Evolutionary conservation across 2,329 filamentous ascomycete genomes (phyloP), one percentile per base, ranked within the genome.

Genomic region (Colletotrichum zoysiae): DNA sequence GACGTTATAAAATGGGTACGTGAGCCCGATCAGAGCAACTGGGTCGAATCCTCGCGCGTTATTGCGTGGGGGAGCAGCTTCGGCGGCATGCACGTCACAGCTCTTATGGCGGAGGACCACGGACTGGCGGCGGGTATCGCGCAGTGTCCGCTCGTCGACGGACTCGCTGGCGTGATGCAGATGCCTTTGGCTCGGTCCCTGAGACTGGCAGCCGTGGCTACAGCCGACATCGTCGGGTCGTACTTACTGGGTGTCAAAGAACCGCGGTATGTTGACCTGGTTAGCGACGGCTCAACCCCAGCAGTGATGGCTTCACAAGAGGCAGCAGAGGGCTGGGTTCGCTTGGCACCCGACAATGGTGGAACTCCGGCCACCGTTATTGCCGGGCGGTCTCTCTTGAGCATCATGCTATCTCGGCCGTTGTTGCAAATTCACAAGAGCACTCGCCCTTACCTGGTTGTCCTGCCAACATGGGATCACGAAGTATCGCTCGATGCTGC

Each of bases 1-100:
- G 69, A 71, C 59, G 69, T 71, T 5, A 42, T 71, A 2, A 59
- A 40, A 18, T 71, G 69, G 69, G 65, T 38, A 6, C 69, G 69
- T 0, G 59, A 69, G 12, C 65, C 58, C 26, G 69, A 69, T 4
- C 69, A 64, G 44, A 30, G 12, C 20, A 55, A 40, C 42, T 51
- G 44, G 50, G 67, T 51, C 50, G 63, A 70, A 26, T 16, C 67
- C 7, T 50, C 51, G 2, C 65, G 69, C 44, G 57, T 71, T 44
- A 65, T 71, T 16, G 69, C 53, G 16, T 71, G 69, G 69, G 69
- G 69, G 1, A 71, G 64, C 23, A 71, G 69, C 30, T 71, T 71
- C 23, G 69, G 69, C 35, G 69, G 69, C 42, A 71, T 71, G 69
- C 69, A 71, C 53, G 51, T 53, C 51, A 71, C 69, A 1, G 38